Evolutionary conservation across 495 filamentous ascomycete species (phyloP).

Genomic region (Elasticomyces elasticus): DNA sequence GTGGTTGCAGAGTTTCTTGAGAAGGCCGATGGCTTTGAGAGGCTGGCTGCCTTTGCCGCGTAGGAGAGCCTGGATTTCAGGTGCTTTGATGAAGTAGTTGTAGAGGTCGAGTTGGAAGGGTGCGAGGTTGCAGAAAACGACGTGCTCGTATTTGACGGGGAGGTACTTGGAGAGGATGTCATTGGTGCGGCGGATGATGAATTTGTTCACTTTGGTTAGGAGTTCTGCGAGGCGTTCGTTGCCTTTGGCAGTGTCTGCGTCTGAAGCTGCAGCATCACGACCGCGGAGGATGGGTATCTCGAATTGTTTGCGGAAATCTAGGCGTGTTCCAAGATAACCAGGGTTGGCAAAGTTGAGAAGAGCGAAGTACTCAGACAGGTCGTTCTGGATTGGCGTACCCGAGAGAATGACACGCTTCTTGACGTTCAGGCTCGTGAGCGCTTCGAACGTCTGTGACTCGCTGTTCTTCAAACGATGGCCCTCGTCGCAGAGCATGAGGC

Average conservation of each 20-base stretch:
- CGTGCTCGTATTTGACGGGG: constrained; percentile 97
- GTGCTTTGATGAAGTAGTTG: constrained; percentile 92
- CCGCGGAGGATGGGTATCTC: constrained; percentile 89
- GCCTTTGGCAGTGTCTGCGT: constrained; percentile 70
- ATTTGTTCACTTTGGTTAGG: constrained; percentile 82
- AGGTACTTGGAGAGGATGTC: constrained; percentile 97
- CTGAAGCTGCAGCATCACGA: constrained; percentile 80
- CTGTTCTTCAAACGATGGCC: constrained; percentile 98
- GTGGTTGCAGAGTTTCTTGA: constrained; percentile 99
- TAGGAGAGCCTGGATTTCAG: constrained; percentile 85
- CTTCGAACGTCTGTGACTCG: constrained; percentile 86
- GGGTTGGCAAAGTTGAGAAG: constrained; percentile 96
- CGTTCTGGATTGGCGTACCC: constrained; percentile 96
- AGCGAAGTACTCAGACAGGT: constrained; percentile 93
- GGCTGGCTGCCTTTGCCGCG: constrained; percentile 93
- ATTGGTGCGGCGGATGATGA: constrained; percentile 97
- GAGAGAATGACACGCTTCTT: constrained; percentile 87
- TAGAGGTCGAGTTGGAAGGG: constrained; percentile 89
- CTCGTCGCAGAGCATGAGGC: constrained; percentile 93
- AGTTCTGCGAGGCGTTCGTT: constrained; percentile 78
- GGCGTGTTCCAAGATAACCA: constrained; percentile 73
- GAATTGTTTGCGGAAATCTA: constrained; percentile 90
- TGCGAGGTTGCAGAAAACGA: constrained; percentile 97
- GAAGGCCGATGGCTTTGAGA: constrained; percentile 85
- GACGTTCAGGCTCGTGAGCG: constrained; percentile 83